Evolutionary conservation across 2,329 filamentous ascomycete species (phyloP), one percentile per base, ranked within the genome.

Genomic region (Drechslerella dactyloides): DNA sequence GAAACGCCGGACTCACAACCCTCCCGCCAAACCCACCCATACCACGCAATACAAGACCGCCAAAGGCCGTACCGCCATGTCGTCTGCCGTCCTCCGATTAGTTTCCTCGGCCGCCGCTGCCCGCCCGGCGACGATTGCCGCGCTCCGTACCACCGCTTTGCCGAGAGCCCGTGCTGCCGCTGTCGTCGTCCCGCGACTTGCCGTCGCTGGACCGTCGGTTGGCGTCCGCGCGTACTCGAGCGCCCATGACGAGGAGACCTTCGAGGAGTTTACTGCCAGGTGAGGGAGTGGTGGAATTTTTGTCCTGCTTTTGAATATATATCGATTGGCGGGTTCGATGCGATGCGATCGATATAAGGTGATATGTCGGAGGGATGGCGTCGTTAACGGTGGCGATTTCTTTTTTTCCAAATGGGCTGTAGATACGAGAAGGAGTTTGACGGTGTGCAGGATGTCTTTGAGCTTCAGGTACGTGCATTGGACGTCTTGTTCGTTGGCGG

Each of bases 361-460:
- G 44, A 48, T 21, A 10, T 19, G 19, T 57, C 54, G 40, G 17
- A 23, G 46, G 21, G 30, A 15, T 15, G 44, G 19, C 52, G 55
- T 50, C 60, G n/a, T n/a, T 61, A 61, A 52, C n/a, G 19, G 35
- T 54, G 27, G n/a, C 4, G n/a, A 35, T 11, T 11, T 10, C 5
- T 44, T 44, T 27, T 52, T 19, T 23, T 23, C 23, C 30, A 27
- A 15, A 44, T 10, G 11, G 21, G 11, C 37, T 40, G 24, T 73
- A 99, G 94, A 84, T 99, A 96, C 80, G 94, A 99, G 87, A 97
- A 97, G 87, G 94, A 99, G 84, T 99, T 99, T 80, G 93, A 99
- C 75, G 83, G 84, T 79, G 94, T 99, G 76, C 91, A 97, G 84
- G 94, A 99, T 84, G 93, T 97, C 80, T 99, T 99, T 82, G 94